phyloP scores from a whole-genome alignment of 2,329 filamentous ascomycete genomes.

The Hymenoscyphus repandus region DNA sequence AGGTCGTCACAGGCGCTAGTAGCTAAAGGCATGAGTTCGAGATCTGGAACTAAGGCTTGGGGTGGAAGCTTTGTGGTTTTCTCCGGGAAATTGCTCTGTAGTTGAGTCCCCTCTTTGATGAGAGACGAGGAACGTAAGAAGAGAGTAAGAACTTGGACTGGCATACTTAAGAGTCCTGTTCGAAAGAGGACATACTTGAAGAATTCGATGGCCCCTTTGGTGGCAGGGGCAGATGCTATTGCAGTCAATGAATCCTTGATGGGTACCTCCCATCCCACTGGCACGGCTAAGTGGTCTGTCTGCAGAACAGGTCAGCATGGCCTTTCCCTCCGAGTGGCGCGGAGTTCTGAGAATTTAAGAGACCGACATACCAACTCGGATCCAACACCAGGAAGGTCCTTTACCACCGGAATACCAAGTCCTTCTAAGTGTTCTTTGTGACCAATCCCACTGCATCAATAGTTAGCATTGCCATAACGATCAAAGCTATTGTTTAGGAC shows the following conservation, averaged over 20 bases:
- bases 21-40: conserved; percentile 7
- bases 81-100: background rate
- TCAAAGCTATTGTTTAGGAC: too few species aligned
- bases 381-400: conserved; percentile 6
- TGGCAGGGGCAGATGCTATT: background rate
- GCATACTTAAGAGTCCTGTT: conserved; percentile 1
- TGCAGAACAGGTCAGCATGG: background rate
- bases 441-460: conserved; percentile 3
- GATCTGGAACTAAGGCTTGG: background rate
- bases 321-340: background rate
- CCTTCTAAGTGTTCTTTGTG: conserved; percentile 5
- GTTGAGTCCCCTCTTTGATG: background rate
- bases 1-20: conserved; percentile 1
- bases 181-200: conserved; percentile 8
- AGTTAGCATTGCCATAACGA: background rate
- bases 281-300: conserved; percentile 6
- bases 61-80: background rate
- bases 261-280: conserved; percentile 10
- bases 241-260: conserved; percentile 1
- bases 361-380: conserved; percentile 1
- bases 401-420: conserved; percentile 1
- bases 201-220: conserved; percentile 1
- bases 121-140: background rate
- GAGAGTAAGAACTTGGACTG: background rate
- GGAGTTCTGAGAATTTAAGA: too few species aligned